Base-by-base conservation (phyloP, 1,284 basidiomycete genomes). In the Marasmius fiardii region DNA sequence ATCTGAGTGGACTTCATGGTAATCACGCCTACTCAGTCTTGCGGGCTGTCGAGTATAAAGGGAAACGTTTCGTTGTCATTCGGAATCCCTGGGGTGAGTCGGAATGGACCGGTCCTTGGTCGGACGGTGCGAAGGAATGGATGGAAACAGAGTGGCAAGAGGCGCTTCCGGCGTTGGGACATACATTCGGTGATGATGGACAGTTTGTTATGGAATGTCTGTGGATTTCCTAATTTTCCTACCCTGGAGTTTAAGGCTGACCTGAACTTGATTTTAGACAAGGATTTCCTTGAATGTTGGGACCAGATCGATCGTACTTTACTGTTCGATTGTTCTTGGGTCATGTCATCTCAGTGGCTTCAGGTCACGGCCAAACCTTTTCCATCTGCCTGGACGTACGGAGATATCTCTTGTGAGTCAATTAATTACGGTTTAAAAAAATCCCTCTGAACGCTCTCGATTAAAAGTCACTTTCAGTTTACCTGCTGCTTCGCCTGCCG, bases 261-360 rank as follows among this genome's bases (percentile, higher is more conserved):
- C n/a, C n/a, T 28, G 11, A 31, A 24, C 43, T 23, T 18, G 21
- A 20, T 39, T n/a, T 50, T 28, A 75, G 78, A 81, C 64, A 63
- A 67, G 18, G 80, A 82, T 54, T 83, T 82, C 63, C 63, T 83
- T 41, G 64, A 68, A 1, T 71, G 67, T 23, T 83, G 76, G 71
- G 71, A 72, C 16, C 63, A 68, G 18, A 69, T 83, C 5, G 76
- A 82, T 48, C 67, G 77, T 8, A 78, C 76, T 2, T 65, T 73
- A 23, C 64, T 83, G 8, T 79, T 82, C 58, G 78, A 81, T 58
- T 66, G 69, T 0, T 68, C 64, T 4, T 82, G 80, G 80, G 67
- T 72, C 12, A 74, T 79, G 70, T 74, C 74, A 10, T 77, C 74
- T 14, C 69, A 78, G 26, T 81, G 80, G 79, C 60, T 81, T 2